phyloP scores from a whole-genome alignment of 306 rosid species.

The Ceratonia siliqua region DNA sequence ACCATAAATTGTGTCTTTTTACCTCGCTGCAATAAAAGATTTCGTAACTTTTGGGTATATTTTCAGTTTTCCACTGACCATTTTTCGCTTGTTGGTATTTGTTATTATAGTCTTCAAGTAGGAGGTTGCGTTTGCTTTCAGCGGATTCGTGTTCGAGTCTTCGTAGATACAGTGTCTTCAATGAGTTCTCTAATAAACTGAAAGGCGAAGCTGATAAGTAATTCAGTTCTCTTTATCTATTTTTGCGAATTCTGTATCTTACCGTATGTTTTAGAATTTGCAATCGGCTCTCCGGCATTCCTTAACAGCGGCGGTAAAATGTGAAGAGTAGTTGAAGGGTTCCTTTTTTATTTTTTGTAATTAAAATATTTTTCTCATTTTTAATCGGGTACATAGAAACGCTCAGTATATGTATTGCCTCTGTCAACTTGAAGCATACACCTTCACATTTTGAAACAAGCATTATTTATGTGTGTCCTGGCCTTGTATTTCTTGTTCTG shows the following conservation, averaged over 20 bases:
- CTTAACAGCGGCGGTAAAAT: background rate
- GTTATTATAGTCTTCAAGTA: slow-evolving; percentile 40
- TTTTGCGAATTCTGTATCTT: background rate
- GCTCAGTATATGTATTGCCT: background rate
- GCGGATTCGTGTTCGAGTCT: slow-evolving; percentile 40
- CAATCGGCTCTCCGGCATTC: background rate
- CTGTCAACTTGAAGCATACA: background rate
- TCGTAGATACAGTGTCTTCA: slow-evolving; percentile 71
- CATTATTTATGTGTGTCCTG: background rate
- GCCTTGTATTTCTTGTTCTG: slow-evolving; percentile 10
- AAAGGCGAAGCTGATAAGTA: slow-evolving; percentile 84
- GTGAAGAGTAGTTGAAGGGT: background rate
- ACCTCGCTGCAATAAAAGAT: background rate
- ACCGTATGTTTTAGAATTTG: background rate
- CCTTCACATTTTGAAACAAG: background rate
- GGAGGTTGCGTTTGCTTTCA: slow-evolving; percentile 47
- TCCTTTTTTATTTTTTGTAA: background rate
- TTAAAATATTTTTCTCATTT: too few species aligned
- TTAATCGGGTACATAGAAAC: too few species aligned
- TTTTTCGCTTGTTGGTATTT: background rate
- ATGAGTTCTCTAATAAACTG: slow-evolving; percentile 73
- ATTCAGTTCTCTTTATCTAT: background rate
- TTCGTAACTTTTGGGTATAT: background rate
- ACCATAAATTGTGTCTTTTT: background rate
- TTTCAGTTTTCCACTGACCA: too few species aligned